These are phyloP conservation scores for Claviceps citrina DNA, from an alignment of 2,329 filamentous ascomycete species.

Conservation along the genomic window DNA sequence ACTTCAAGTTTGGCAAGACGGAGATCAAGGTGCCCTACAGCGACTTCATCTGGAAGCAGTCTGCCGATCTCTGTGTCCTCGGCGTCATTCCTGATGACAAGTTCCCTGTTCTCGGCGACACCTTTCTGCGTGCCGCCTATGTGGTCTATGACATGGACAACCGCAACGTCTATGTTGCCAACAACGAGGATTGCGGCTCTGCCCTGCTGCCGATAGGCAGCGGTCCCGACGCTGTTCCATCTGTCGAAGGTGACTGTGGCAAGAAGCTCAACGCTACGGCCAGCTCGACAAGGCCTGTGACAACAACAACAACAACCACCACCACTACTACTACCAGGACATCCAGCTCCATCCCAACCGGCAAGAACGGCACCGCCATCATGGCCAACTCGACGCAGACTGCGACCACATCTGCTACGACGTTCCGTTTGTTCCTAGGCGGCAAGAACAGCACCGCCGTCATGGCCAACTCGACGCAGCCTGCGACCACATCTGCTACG, in stretches of 20 bases:
- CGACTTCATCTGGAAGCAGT: conserved; percentile 30
- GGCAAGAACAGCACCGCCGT: background rate
- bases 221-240: conserved; percentile 23
- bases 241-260: conserved; percentile 17
- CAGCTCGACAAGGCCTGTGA: conserved; percentile 6
- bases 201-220: conserved; percentile 22
- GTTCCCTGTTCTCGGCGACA: conserved; percentile 27
- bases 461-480: background rate
- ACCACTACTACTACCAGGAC: background rate
- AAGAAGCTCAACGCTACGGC: conserved; percentile 8
- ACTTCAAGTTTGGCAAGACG: conserved; percentile 32
- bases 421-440: background rate
- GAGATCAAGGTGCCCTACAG: conserved; percentile 28
- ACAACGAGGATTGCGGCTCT: conserved; percentile 23
- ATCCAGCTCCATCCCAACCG: background rate
- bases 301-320: background rate
- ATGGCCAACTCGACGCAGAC: background rate
- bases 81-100: conserved; percentile 29
- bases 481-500: background rate
- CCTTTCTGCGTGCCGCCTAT: conserved; percentile 29
- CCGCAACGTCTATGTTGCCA: conserved; percentile 21
- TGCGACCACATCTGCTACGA: background rate
- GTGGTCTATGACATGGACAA: conserved; percentile 29
- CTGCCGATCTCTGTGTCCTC: conserved; percentile 22
- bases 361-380: background rate